Evolutionary conservation across 129 eudicot genomes (phyloP).

Genomic region (Arctium minus): DNA sequence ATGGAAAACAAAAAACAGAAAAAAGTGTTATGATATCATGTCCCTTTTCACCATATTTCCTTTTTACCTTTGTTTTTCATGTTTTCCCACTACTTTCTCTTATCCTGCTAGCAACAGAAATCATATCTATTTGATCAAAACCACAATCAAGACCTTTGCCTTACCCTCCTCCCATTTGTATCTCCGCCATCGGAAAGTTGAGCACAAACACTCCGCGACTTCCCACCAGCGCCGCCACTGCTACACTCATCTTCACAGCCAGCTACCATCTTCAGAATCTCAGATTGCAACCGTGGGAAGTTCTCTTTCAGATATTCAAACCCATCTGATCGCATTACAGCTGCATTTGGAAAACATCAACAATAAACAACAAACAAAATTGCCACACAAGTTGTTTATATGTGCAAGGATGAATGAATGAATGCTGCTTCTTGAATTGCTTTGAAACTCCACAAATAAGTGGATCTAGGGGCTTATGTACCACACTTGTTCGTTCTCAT

Average conservation of each 20-base stretch:
- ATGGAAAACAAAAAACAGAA: background rate
- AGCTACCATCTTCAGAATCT: slow-evolving; percentile 77
- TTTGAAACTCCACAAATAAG: no score
- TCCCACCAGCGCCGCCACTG: slow-evolving; percentile 68
- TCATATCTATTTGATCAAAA: background rate
- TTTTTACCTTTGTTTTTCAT: background rate
- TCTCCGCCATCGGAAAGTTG: slow-evolving; percentile 92
- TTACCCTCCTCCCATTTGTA: slow-evolving; percentile 75
- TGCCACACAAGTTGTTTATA: background rate
- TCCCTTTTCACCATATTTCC: background rate
- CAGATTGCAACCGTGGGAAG: slow-evolving; percentile 71
- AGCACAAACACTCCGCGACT: slow-evolving; percentile 74
- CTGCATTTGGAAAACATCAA: slow-evolving; percentile 36
- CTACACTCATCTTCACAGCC: slow-evolving; percentile 78
- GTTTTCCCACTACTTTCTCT: background rate
- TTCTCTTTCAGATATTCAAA: slow-evolving; percentile 75
- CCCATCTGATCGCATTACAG: slow-evolving; percentile 91
- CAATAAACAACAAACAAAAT: background rate
- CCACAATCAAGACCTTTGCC: slow-evolving; percentile 62
- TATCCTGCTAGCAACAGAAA: background rate
- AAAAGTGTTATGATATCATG: background rate
- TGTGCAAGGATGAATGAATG: no score
- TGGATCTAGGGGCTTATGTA: no score
- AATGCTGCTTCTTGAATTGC: no score
- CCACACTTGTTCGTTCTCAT: no score